Evolutionary conservation across 805 yeast species (phyloP).

Genomic region (Tetrapisispora namnaoensis): DNA sequence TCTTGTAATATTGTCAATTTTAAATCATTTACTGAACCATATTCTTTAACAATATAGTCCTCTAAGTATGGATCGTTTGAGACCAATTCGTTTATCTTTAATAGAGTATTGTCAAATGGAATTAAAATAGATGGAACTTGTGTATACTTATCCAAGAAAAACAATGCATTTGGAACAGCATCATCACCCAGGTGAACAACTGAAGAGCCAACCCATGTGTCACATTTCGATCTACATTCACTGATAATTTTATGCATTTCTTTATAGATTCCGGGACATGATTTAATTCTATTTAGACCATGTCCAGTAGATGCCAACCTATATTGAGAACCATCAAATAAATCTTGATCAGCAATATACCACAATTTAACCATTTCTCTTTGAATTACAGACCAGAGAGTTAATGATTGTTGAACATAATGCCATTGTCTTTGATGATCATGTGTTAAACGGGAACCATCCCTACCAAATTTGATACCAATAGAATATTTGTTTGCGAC

Average conservation of each 20-base stretch:
- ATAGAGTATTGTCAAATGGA: slow-evolving; percentile 55
- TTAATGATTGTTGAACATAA: slow-evolving; percentile 65
- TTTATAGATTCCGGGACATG: slow-evolving; percentile 59
- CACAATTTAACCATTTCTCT: slow-evolving; percentile 68
- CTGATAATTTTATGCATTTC: slow-evolving; percentile 60
- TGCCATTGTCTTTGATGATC: slow-evolving; percentile 63
- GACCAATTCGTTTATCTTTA: slow-evolving; percentile 42
- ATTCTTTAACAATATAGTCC: slow-evolving; percentile 48
- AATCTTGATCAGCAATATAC: slow-evolving; percentile 68
- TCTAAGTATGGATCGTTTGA: slow-evolving; percentile 39
- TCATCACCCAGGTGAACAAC: slow-evolving; percentile 77
- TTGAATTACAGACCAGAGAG: slow-evolving; percentile 69
- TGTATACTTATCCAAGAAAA: slow-evolving; percentile 68
- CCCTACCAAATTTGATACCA: slow-evolving; percentile 55
- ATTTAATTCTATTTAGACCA: slow-evolving; percentile 66
- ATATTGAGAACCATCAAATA: slow-evolving; percentile 47
- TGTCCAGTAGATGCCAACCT: slow-evolving; percentile 66
- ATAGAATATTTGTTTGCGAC: slow-evolving; percentile 35
- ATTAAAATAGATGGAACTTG: slow-evolving; percentile 71
- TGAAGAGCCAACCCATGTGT: slow-evolving; percentile 70
- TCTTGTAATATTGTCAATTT: slow-evolving; percentile 36
- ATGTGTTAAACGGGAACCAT: slow-evolving; percentile 66
- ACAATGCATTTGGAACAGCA: slow-evolving; percentile 75
- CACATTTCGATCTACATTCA: slow-evolving; percentile 54
- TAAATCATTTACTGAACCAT: slow-evolving; percentile 44